A percentile compares a stretch with the other conserved stretches of the same genome.
Evolutionary conservation across 208 protist genomes (phyloP).

Genomic region (Crithidia fasciculata): DNA sequence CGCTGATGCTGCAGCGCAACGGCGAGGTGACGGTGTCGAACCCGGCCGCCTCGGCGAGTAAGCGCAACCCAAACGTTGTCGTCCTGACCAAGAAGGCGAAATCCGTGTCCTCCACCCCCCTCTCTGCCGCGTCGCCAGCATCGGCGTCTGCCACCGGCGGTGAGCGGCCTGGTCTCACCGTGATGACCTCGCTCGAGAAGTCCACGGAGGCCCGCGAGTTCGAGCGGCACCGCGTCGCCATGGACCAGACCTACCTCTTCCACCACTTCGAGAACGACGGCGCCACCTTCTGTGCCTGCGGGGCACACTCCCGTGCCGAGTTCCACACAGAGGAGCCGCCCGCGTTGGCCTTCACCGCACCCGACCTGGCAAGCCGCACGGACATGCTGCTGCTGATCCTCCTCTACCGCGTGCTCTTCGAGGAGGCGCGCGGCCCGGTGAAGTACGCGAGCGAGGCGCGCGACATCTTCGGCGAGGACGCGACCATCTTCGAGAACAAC

Average conservation of each 20-base stretch:
- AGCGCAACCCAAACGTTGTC: neutral
- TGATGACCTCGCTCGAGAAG: slow-evolving; percentile 17
- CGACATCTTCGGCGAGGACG: slow-evolving; percentile 27
- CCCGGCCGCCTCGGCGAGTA: slow-evolving; percentile 7
- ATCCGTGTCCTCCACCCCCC: neutral
- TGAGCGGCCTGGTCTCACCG: slow-evolving; percentile 2
- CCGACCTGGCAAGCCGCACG: slow-evolving; percentile 46
- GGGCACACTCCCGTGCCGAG: slow-evolving; percentile 43
- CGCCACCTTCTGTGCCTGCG: slow-evolving; percentile 57
- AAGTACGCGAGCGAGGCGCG: slow-evolving; percentile 26
- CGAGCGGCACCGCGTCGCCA: slow-evolving; percentile 24
- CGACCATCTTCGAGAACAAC: slow-evolving; percentile 49
- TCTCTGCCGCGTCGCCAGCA: too few species aligned
- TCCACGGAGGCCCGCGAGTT: slow-evolving; percentile 37
- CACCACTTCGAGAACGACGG: slow-evolving; percentile 80
- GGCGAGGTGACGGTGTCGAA: slow-evolving; percentile 23
- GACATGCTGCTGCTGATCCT: slow-evolving; percentile 83
- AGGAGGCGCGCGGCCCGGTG: slow-evolving; percentile 16
- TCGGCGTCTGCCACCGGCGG: neutral
- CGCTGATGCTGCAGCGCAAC: slow-evolving; percentile 34
- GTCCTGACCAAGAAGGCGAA: slow-evolving; percentile 19
- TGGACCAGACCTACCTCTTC: slow-evolving; percentile 57
- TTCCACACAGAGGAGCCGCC: slow-evolving; percentile 51
- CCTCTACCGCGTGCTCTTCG: slow-evolving; percentile 46
- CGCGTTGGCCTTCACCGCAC: slow-evolving; percentile 48